phyloP scores from a whole-genome alignment of 2,329 filamentous ascomycete genomes.

The Reticulascus tulasneorum region DNA sequence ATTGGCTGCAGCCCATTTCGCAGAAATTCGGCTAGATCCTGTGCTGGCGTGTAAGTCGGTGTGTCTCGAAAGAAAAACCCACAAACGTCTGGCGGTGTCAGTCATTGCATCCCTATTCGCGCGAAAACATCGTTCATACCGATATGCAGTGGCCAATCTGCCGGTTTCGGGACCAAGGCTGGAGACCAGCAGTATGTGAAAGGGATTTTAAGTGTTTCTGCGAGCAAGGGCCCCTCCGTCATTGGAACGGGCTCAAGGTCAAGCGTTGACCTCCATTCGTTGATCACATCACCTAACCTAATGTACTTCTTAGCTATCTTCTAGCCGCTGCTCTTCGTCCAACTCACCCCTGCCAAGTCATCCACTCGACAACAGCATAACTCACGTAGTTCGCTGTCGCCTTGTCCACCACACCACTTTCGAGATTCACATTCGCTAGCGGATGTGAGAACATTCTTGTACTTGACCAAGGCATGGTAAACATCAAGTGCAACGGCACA shows the following conservation, averaged over 20 bases:
- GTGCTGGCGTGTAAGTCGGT: conserved; percentile 37
- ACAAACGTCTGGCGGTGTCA: conserved; percentile 13
- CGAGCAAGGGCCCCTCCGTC: conserved; percentile 67
- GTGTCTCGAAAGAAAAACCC: conserved; percentile 19
- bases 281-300: conserved; percentile 67
- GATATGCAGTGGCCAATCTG: conserved; percentile 61
- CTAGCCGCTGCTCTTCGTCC: not conserved
- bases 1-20: conserved; percentile 40
- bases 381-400: conserved; percentile 67
- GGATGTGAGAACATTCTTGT: conserved; percentile 72
- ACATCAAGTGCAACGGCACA: conserved; percentile 43
- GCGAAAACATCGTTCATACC: conserved; percentile 25
- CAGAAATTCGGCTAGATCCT: conserved; percentile 53
- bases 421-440: conserved; percentile 66
- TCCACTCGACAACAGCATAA: conserved; percentile 68
- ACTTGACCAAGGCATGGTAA: conserved; percentile 70
- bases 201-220: conserved; percentile 63
- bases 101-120: no score
- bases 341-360: conserved; percentile 66
- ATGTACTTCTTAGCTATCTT: not conserved
- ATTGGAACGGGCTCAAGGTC: conserved; percentile 65
- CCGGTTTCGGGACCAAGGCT: conserved; percentile 60
- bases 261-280: conserved; percentile 63
- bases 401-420: conserved; percentile 42
- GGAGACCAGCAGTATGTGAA: conserved; percentile 79